These are phyloP conservation scores for Gonium pectorale DNA, from an alignment of 139 green algal species.

Conservation along the genomic window DNA sequence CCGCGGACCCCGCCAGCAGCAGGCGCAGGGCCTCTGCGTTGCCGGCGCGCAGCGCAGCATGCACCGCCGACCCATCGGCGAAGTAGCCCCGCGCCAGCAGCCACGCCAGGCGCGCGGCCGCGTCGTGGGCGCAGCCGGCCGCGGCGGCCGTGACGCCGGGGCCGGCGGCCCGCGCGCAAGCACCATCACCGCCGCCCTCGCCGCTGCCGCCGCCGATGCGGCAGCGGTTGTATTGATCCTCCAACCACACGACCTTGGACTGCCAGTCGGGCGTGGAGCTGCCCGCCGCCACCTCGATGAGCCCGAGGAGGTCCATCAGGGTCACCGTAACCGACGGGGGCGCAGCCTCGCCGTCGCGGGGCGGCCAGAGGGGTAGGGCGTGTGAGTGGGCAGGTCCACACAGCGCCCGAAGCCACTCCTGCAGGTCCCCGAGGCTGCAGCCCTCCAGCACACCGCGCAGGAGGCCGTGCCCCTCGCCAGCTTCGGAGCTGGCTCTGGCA, in stretches of 20 bases:
- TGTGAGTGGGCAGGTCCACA: too few relatives aligned
- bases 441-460: background rate
- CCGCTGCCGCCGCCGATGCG: background rate
- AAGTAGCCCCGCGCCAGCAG: background rate
- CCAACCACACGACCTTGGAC: background rate
- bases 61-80: background rate
- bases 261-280: background rate
- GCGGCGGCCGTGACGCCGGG: background rate
- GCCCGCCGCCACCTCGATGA: background rate
- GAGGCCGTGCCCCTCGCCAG: too few relatives aligned
- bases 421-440: background rate
- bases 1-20: background rate
- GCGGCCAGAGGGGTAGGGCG: too few relatives aligned
- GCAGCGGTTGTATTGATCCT: background rate
- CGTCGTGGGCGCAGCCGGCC: background rate
- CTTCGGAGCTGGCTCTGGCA: too few relatives aligned
- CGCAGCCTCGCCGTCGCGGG: background rate
- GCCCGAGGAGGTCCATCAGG: too few relatives aligned
- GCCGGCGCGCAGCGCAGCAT: background rate
- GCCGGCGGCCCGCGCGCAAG: background rate
- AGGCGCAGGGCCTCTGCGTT: background rate
- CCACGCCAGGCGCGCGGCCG: background rate
- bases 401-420: background rate
- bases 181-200: background rate
- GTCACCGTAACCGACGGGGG: background rate